A percentile compares a stretch with the other conserved stretches of the same genome.
Conservation (phyloP, 768 basidiomycete species). For the Pleurotus salmoneostramineus region DNA sequence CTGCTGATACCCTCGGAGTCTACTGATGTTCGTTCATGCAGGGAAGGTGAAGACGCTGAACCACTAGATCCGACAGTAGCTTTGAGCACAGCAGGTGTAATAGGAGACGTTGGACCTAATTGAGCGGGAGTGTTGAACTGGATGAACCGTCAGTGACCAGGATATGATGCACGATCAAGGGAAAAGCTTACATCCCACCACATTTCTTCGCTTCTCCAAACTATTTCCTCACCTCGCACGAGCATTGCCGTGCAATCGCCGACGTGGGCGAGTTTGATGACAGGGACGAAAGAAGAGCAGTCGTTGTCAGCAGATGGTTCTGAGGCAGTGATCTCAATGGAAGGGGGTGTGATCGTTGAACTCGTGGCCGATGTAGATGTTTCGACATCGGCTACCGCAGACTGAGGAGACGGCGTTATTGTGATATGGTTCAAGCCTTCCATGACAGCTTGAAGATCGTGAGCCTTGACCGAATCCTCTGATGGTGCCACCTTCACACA, state of each 20-base stretch:
- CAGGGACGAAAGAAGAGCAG: slow-evolving; percentile 36
- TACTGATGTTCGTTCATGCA: neutral
- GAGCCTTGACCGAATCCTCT: neutral
- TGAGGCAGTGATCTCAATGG: too few relatives aligned
- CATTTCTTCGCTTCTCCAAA: slow-evolving; percentile 91
- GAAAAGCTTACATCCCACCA: slow-evolving; percentile 68
- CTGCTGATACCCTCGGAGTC: neutral
- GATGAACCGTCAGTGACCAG: neutral
- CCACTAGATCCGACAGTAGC: neutral
- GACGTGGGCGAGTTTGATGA: slow-evolving; percentile 78
- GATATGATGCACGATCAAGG: neutral
- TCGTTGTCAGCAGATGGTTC: slow-evolving; percentile 17
- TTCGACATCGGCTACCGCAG: too few relatives aligned
- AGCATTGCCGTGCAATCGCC: slow-evolving; percentile 90
- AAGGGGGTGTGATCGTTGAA: too few relatives aligned
- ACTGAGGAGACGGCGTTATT: too few relatives aligned
- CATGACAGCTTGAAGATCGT: too few relatives aligned
- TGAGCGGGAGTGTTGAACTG: slow-evolving; percentile 45
- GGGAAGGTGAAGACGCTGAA: neutral
- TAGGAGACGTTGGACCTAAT: slow-evolving; percentile 25
- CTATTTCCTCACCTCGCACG: slow-evolving; percentile 72
- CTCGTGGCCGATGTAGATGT: too few relatives aligned
- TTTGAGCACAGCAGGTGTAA: slow-evolving; percentile 1
- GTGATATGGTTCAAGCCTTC: too few relatives aligned
- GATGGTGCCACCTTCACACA: slow-evolving; percentile 7